These are phyloP conservation scores for Pelargonium fulgidum DNA, from an alignment of 441 rosid species.

Conservation along the genomic window DNA sequence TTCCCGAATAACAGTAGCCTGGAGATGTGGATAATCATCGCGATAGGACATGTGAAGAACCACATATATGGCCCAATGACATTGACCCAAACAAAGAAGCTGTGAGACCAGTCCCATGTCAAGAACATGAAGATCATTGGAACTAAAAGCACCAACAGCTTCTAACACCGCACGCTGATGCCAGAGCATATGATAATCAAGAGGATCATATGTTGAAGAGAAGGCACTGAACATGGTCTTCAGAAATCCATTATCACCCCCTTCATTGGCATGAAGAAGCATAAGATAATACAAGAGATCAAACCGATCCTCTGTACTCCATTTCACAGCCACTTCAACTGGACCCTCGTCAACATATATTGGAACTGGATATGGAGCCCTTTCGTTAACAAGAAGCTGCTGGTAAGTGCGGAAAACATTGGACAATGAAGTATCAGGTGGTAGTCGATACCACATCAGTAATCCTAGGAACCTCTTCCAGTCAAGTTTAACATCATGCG, in stretches of 20 bases:
- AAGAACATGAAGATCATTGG: conserved; percentile 80
- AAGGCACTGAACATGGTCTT: conserved; percentile 87
- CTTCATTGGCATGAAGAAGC: conserved; percentile 84
- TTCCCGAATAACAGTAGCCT: conserved; percentile 64
- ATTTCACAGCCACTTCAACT: conserved; percentile 36
- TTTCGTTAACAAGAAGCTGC: conserved; percentile 51
- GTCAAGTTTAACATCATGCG: conserved; percentile 56
- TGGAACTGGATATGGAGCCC: conserved; percentile 81
- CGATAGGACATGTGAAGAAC: conserved; percentile 70
- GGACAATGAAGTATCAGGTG: conserved; percentile 64
- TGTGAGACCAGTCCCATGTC: conserved; percentile 94
- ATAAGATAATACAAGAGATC: conserved; percentile 90
- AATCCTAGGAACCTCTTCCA: conserved; percentile 97
- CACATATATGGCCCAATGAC: conserved; percentile 96
- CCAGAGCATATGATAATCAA: conserved; percentile 99
- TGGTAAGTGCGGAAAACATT: conserved; percentile 62
- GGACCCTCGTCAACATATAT: conserved; percentile 85
- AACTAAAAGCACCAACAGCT: conserved; percentile 72
- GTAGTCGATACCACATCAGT: conserved; percentile 89
- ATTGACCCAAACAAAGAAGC: conserved; percentile 64
- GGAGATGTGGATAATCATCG: conserved; percentile 75
- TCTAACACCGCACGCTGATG: conserved; percentile 78
- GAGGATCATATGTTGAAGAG: conserved; percentile 90
- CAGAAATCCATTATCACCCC: conserved; percentile 42
- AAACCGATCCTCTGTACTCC: conserved; percentile 40